These are phyloP conservation scores for Platanthera zijinensis DNA, from an alignment of 106 monocot species.

Conservation along the genomic window DNA sequence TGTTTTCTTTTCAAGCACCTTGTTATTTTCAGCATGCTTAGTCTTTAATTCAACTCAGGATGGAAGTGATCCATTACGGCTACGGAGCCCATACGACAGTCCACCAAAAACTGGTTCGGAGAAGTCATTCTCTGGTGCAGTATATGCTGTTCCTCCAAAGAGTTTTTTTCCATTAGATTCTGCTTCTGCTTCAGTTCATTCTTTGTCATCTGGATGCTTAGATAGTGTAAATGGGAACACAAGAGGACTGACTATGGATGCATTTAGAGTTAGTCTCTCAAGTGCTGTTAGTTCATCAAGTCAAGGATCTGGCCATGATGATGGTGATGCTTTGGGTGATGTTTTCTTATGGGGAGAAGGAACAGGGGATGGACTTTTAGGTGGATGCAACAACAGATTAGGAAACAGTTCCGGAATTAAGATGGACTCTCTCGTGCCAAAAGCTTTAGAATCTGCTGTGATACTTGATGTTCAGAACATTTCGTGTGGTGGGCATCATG, in stretches of 20 bases:
- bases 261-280: conserved; percentile 81
- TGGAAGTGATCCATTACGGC: conserved; percentile 42
- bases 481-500: conserved; percentile 80
- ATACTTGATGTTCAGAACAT: conserved; percentile 93
- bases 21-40: conserved; percentile 4
- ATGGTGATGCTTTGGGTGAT: conserved; percentile 96
- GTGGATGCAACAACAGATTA: conserved; percentile 56
- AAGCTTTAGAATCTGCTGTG: conserved; percentile 85
- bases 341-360: conserved; percentile 99
- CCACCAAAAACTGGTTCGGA: conserved; percentile 73
- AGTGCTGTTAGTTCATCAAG: conserved; percentile 99
- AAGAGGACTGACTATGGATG: conserved; percentile 51
- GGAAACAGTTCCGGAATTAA: conserved; percentile 37
- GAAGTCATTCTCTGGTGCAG: conserved; percentile 50
- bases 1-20: conserved; percentile 4
- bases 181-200: conserved; percentile 38
- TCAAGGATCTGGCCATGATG: conserved; percentile 98
- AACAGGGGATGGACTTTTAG: conserved; percentile 78
- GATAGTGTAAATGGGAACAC: conserved; percentile 48
- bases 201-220: conserved; percentile 44
- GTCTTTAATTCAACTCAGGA: conserved; percentile 41
- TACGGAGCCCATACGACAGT: conserved; percentile 72
- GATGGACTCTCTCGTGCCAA: conserved; percentile 75
- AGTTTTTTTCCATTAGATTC: conserved; percentile 46
- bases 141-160: conserved; percentile 36